Evolutionary conservation across 768 basidiomycete species (phyloP), one percentile per base, ranked within the genome.

Genomic region (Exidia glandulosa): DNA sequence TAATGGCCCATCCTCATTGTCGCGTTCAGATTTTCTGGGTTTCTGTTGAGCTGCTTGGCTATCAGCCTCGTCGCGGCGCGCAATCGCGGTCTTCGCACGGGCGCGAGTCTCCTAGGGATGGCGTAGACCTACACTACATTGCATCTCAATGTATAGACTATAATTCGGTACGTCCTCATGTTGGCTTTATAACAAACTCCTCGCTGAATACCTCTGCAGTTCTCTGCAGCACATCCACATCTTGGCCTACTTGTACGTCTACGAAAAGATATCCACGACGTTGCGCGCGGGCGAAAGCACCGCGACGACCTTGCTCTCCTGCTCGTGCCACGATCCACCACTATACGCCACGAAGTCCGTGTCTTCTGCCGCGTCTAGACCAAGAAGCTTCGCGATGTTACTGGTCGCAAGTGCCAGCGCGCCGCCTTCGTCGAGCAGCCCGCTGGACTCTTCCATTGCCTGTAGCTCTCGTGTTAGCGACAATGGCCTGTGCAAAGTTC

Each of bases 31-130:
- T 93, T 93, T 69, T 77, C 87, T 2, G 90, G 89, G 1, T 93
- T 90, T 67, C 67, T 93, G 57, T 70, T 93, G 50, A 92, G 90
- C 68, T 91, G 90, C 67, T 75, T 91, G 54, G 84, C 79, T 3
- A 91, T 93, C 59, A 86, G 88, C 65, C 72, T 90, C 32, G 81
- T 81, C 31, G 90, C 88, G 60, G 82, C 87, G 14, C 77, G 83
- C 62, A 83, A 85, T 14, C 77, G 86, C 66, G 85, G 85, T 27
- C 27, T 27, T 0, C 30, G 50, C 27, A 27, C 25, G 25, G 25
- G 27, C 50, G 50, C 50, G 30, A 31, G 50, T 25, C 25, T 54
- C 12, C 50, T 54, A 23, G 50, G 50, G 25, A 54, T 54, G 27
- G 50, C 16, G 0, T 54, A 54, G 30, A 27, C 0, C 25, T 54